A percentile compares a stretch with the other conserved stretches of the same genome.
Conservation (phyloP, 2,329 filamentous ascomycete species). For the Trichoderma gracile region DNA sequence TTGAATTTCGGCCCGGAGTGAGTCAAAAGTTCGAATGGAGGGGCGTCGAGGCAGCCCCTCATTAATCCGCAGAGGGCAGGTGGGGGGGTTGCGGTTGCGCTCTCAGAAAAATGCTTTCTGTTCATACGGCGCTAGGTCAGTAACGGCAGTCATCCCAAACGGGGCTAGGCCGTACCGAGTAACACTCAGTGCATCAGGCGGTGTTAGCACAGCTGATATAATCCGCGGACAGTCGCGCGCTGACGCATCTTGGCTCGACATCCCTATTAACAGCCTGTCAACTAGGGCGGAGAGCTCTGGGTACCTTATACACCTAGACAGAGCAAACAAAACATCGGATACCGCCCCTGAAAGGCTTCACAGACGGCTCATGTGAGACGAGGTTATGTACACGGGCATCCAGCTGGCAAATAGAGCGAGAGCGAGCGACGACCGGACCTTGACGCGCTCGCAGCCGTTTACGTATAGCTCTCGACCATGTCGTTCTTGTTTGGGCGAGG, state of each 20-base stretch:
- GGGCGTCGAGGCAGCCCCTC: slow-evolving; percentile 8
- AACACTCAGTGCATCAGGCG: neutral
- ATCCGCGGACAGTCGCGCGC: slow-evolving; percentile 10
- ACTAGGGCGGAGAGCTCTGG: slow-evolving; percentile 9
- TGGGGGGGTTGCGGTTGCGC: slow-evolving; percentile 11
- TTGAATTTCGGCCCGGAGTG: slow-evolving; percentile 14
- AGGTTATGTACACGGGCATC: slow-evolving; percentile 16
- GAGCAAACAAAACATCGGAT: neutral
- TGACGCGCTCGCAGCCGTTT: neutral
- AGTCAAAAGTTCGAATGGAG: slow-evolving; percentile 20
- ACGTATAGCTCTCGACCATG: slow-evolving; percentile 38
- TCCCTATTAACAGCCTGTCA: slow-evolving; percentile 24
- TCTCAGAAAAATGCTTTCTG: neutral
- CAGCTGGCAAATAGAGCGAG: slow-evolving; percentile 1
- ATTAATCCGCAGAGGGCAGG: slow-evolving; percentile 20
- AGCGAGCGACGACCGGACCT: slow-evolving; percentile 11
- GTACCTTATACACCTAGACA: slow-evolving; percentile 1
- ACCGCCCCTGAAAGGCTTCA: neutral
- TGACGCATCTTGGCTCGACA: slow-evolving; percentile 14
- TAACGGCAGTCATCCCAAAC: neutral
- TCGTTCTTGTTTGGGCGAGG: slow-evolving; percentile 59
- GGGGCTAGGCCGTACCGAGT: neutral
- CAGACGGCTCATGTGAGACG: slow-evolving; percentile 8
- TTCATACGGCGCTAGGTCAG: neutral
- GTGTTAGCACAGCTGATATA: slow-evolving; percentile 8